Conservation (phyloP, 1,284 basidiomycete genomes). For the Moesziomyces sp. region DNA sequence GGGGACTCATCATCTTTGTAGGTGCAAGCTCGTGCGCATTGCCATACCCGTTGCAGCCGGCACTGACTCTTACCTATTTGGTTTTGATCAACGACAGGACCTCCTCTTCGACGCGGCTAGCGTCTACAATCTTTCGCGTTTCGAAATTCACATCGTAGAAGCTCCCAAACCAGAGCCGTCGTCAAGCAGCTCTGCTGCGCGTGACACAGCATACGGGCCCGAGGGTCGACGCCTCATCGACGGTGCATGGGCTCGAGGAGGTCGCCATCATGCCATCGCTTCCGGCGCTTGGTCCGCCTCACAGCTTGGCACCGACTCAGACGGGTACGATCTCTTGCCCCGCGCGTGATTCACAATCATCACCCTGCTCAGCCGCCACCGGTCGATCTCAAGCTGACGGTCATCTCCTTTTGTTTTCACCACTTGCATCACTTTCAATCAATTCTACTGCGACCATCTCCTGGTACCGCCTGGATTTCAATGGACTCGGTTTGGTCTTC, state of each 20-base stretch:
- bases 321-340: conserved; percentile 46
- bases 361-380: neutral
- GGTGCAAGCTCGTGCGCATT: conserved; percentile 9
- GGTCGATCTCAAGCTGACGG: neutral
- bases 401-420: neutral
- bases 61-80: neutral
- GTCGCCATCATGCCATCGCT: conserved; percentile 42
- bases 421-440: neutral
- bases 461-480: neutral
- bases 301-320: conserved; percentile 9
- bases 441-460: neutral
- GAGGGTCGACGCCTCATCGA: conserved; percentile 21
- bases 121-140: conserved; percentile 54
- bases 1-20: conserved; percentile 62
- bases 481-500: neutral
- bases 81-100: conserved; percentile 28
- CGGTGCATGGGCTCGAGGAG: conserved; percentile 53
- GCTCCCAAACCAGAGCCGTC: conserved; percentile 12
- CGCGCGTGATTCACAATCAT: conserved; percentile 15
- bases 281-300: conserved; percentile 56
- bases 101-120: conserved; percentile 61
- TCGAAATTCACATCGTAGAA: conserved; percentile 57
- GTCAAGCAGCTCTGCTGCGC: neutral
- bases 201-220: conserved; percentile 4
- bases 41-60: neutral